A percentile compares a stretch with the other conserved stretches of the same genome.
Conservation (phyloP, 2,329 filamentous ascomycete species). For the Hortaea sp. region DNA sequence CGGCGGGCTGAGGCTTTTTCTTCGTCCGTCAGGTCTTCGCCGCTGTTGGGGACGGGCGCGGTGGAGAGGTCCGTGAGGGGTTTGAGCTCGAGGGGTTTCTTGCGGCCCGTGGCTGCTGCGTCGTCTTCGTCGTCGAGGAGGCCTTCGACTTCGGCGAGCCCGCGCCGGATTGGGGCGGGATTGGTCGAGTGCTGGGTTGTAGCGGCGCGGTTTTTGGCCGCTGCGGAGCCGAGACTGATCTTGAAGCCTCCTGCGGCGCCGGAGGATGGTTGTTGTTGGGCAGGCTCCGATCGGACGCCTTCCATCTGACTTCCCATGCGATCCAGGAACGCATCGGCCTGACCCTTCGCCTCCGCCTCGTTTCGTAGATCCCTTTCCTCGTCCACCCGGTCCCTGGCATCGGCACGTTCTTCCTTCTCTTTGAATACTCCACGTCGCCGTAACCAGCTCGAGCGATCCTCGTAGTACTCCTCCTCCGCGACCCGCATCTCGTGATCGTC, state of each 20-base stretch:
- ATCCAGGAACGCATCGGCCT: conserved; percentile 86
- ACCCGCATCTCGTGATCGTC: conserved; percentile 75
- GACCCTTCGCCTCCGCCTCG: conserved; percentile 66
- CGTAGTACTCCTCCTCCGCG: conserved; percentile 80
- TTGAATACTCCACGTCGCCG: conserved; percentile 68
- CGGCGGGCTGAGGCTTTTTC: conserved; percentile 74
- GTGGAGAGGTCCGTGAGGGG: conserved; percentile 30
- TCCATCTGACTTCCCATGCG: conserved; percentile 67
- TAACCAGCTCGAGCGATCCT: conserved; percentile 74
- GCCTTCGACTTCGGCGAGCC: conserved; percentile 87
- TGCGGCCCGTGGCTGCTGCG: conserved; percentile 35
- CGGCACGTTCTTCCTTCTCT: conserved; percentile 61
- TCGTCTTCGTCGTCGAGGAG: conserved; percentile 93
- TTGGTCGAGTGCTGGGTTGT: conserved; percentile 27
- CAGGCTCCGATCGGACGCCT: conserved; percentile 7
- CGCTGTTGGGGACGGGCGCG: conserved; percentile 52
- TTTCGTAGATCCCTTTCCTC: conserved; percentile 70
- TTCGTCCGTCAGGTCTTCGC: conserved; percentile 69
- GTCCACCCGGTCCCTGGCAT: conserved; percentile 70
- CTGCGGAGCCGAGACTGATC: conserved; percentile 72
- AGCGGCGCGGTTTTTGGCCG: conserved; percentile 59
- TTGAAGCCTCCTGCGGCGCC: conserved; percentile 53
- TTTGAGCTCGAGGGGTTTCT: conserved; percentile 30
- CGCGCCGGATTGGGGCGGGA: conserved; percentile 6
- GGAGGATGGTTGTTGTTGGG: conserved; percentile 3